Base-by-base conservation (phyloP, 2,329 filamentous ascomycete genomes). In the Xylariaceae sp. region DNA sequence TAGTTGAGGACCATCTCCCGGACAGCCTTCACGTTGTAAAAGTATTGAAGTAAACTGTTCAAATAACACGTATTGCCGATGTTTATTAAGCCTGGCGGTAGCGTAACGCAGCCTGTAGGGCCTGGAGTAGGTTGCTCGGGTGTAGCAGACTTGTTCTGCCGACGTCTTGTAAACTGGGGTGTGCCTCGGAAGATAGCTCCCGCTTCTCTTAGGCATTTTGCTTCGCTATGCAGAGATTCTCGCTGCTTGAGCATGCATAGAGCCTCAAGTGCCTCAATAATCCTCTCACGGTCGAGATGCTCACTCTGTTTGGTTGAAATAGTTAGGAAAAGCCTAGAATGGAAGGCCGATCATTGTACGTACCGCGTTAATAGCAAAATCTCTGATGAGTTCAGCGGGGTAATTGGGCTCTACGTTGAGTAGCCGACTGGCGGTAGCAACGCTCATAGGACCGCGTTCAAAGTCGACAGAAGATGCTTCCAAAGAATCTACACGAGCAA, bases 61-160 rank as follows among this genome's bases (percentile, higher is more conserved):
- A 99, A 79, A 66, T 99, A 99, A 70, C 94, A 99, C 0, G 95
- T 99, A 66, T 99, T 99, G 56, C 94, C 91, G 54, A 97, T 95
- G 64, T 97, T 99, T 60, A 85, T 81, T 4, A 97, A 79, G 0
- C 94, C 94, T 27, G 95, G 88, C 0, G 94, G 94, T 70, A 89
- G 84, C 32, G 81, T 76, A 46, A 72, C 64, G 53, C 75, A 65
- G 11, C 67, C 65, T 2, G 64, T 53, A 44, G 57, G 47, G 29
- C 56, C 56, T 39, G 55, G 40, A 26, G 48, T 43, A 1, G 40
- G 30, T 30, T 39, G 41, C 11, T 47, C 47, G 32, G 31, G 6
- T 45, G 34, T n/a, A 11, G 5, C 32, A 29, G 37, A 37, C 19
- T 42, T 31, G 19, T 47, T 43, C 37, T 47, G 11, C 32, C 4